Base-by-base conservation (phyloP, 257 asterid species). In the Fraxinus excelsior region DNA sequence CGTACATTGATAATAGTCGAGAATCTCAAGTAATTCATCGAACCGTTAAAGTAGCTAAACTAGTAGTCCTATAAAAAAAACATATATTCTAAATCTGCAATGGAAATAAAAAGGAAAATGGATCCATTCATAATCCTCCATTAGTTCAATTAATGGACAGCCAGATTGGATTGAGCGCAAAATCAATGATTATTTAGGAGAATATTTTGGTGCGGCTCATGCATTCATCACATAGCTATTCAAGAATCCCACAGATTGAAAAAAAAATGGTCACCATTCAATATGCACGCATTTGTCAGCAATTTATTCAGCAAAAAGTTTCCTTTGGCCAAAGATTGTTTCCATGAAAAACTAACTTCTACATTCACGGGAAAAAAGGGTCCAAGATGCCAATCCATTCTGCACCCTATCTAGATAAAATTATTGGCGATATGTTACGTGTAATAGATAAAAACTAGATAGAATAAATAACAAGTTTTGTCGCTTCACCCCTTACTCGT, bases 171-270 rank as follows among this genome's bases (percentile, higher is more conserved):
- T 11, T 1, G 67, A 71, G 51, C 4, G 4, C 18, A 49, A 40
- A 53, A 74, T 14, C 71, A 74, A 58, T 74, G 71, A 74, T 74
- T 60, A 9, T 60, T 23, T 60, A 26, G 58, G 44, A 74, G 78
- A 74, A 21, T 58, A n/a, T 58, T n/a, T 58, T 58, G 66, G 66
- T 58, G 66, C 28, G 66, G 29, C 14, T 58, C 28, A n/a, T 14
- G 65, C 62, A 53, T n/a, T 28, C 65, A 56, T 56, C 66, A 56
- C 66, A 56, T 56, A 28, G 13, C 31, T 21, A 58, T 21, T 58
- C 14, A 58, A 58, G 66, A 23, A 58, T 58, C 65, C 14, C 23
- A 28, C 19, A 23, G 4, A 14, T 7, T 31, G 11, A 3, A 5
- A 14, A 73, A 14, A 40, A 37, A 29, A 28, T 73, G 76, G 58